Evolutionary conservation across 1,139 yeast species (phyloP), one percentile per base, ranked within the genome.

Genomic region (Geotrichum armillariae): DNA sequence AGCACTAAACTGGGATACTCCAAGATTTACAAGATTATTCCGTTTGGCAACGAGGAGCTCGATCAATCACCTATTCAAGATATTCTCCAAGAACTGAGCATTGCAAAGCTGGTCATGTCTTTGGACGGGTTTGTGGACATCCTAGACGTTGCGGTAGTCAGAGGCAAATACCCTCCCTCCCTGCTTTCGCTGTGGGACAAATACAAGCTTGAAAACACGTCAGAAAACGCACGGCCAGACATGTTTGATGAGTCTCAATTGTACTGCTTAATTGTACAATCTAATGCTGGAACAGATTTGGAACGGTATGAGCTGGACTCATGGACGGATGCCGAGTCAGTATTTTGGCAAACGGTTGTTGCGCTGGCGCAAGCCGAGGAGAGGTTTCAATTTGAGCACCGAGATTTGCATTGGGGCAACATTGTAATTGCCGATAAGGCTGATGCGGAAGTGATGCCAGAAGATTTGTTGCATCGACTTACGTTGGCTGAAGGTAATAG

Each of bases 391-490:
- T 83, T 83, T 65, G 90, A 83, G 64, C 90, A 83, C 60, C 72
- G 90, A 27, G 85, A 83, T 62, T 66, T 83, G 53, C 83, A 80
- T 56, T 73, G 83, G 75, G 82, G 82, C n/a, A 83, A 83, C 59
- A 68, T 83, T 47, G 67, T 66, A 50, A 67, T 70, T 40, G 60
- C 47, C 7, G 57, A 56, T 16, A 41, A 44, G 20, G 27, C 50
- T 3, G 38, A 49, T 17, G 43, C 56, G 4, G 52, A 54, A 33
- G 47, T 46, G 16, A 47, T 54, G 31, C 51, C 56, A 2, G 56
- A 49, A 11, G 53, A 54, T 23, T 37, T 55, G 39, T 43, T 56
- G 5, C 38, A 49, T 5, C 35, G 25, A 37, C 57, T n/a, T 49
- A 49, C 36, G 6, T 4, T 12, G 4, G 36, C 32, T n/a, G 27